Evolutionary conservation across 1,284 basidiomycete genomes (phyloP).

Genomic region (Bondarzewia mesenterica): DNA sequence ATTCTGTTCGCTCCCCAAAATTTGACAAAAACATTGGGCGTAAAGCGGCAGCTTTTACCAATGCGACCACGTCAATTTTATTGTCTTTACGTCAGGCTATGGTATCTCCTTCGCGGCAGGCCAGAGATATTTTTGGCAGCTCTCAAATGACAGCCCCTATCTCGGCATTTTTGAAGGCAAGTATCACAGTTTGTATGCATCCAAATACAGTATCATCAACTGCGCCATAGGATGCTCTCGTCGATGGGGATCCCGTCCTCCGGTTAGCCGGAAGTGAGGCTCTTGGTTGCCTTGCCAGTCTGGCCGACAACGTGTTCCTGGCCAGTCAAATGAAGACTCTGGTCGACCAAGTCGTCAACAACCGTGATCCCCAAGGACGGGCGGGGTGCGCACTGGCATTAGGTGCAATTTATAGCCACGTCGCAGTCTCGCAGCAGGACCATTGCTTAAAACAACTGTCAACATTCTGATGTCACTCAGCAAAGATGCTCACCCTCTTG

Average conservation of each 20-base stretch:
- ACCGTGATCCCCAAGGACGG: constrained; percentile 88
- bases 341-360: constrained; percentile 94
- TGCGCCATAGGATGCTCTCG: constrained; percentile 57
- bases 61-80: constrained; percentile 75
- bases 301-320: constrained; percentile 82
- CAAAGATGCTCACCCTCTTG: constrained; percentile 94
- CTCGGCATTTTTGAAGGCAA: constrained; percentile 72
- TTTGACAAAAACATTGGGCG: constrained; percentile 86
- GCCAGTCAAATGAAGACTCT: constrained; percentile 86
- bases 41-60: constrained; percentile 82
- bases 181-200: constrained; percentile 10
- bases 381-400: constrained; percentile 94
- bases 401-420: constrained; percentile 88
- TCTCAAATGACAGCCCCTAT: constrained; percentile 62
- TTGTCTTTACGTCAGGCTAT: constrained; percentile 65
- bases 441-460: constrained; percentile 92
- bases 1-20: constrained; percentile 67
- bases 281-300: constrained; percentile 79
- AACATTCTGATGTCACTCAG: constrained; percentile 94
- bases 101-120: constrained; percentile 41
- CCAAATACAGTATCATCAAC: constrained; percentile 1
- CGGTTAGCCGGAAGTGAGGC: constrained; percentile 84
- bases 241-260: constrained; percentile 75
- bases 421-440: constrained; percentile 89
- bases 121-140: constrained; percentile 64